phyloP scores from a whole-genome alignment of 129 eudicot genomes.

The Flaveria sonorensis region DNA sequence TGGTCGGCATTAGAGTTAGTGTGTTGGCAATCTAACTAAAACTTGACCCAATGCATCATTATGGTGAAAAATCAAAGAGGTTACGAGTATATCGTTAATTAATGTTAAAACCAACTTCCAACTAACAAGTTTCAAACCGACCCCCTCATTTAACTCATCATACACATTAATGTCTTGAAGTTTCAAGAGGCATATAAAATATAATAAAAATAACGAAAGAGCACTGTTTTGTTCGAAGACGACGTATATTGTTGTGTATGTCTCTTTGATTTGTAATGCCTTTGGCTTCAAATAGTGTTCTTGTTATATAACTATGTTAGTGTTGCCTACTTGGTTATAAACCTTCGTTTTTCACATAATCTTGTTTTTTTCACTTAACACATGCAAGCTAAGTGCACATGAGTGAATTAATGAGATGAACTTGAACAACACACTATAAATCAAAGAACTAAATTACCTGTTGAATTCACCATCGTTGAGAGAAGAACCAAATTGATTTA shows the following conservation, averaged over 20 bases:
- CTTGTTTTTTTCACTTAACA: too few relatives aligned
- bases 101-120: neutral
- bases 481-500: too few relatives aligned
- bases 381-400: too few relatives aligned
- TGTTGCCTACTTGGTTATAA: neutral
- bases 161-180: neutral
- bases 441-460: neutral
- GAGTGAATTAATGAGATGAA: neutral
- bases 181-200: neutral
- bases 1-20: too few relatives aligned
- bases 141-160: neutral
- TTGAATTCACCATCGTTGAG: too few relatives aligned
- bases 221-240: neutral
- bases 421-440: neutral
- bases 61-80: too few relatives aligned
- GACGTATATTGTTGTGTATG: neutral
- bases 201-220: conserved; percentile 6
- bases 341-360: neutral
- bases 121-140: neutral
- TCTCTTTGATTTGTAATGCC: neutral
- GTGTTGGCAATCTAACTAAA: too few relatives aligned
- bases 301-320: neutral
- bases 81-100: neutral
- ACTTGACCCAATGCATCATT: too few relatives aligned
- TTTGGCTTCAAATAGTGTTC: conserved; percentile 9